These are phyloP conservation scores for Calamus simplicifolius DNA, from an alignment of 176 grass and related monocot genomes.

Conservation along the genomic window DNA sequence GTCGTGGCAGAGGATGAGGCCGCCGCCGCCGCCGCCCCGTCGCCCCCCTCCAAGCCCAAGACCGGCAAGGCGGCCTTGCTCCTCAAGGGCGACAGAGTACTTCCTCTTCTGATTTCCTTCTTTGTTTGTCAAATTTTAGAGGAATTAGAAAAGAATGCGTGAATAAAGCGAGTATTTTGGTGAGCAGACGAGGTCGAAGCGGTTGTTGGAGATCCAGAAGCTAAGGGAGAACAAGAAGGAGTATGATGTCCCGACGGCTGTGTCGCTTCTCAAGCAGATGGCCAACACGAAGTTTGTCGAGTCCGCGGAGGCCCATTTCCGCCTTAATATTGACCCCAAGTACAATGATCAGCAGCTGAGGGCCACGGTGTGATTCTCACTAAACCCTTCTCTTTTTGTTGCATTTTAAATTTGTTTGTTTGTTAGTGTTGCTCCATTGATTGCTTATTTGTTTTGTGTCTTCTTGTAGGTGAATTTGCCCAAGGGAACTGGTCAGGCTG, in stretches of 20 bases:
- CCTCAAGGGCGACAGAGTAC: constrained; percentile 88
- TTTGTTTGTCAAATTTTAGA: not conserved
- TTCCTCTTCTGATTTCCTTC: not conserved
- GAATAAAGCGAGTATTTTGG: not conserved
- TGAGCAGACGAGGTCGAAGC: constrained; percentile 73
- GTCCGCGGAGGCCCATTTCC: constrained; percentile 86
- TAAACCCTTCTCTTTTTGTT: not conserved
- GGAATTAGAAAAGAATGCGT: too few species aligned
- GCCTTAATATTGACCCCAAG: constrained; percentile 94
- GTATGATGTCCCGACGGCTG: constrained; percentile 55
- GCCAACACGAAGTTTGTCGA: constrained; percentile 57
- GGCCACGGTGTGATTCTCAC: constrained; percentile 44
- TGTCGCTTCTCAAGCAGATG: constrained; percentile 74
- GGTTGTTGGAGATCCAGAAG: constrained; percentile 96
- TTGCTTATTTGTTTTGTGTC: constrained; percentile 4
- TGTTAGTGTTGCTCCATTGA: not conserved
- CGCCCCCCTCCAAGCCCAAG: constrained; percentile 39
- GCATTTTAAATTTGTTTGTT: not conserved
- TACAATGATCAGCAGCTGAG: constrained; percentile 99
- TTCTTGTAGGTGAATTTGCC: constrained; percentile 80
- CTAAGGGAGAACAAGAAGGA: constrained; percentile 92
- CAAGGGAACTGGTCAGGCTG: constrained; percentile 82
- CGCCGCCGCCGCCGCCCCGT: constrained; percentile 21
- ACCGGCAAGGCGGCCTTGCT: constrained; percentile 92
- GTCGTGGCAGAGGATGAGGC: constrained; percentile 30